Percentiles rank a stretch among this genome's conserved stretches.
Evolutionary conservation across 1,284 basidiomycete species (phyloP).

Genomic region (Pisolithus thermaeus): DNA sequence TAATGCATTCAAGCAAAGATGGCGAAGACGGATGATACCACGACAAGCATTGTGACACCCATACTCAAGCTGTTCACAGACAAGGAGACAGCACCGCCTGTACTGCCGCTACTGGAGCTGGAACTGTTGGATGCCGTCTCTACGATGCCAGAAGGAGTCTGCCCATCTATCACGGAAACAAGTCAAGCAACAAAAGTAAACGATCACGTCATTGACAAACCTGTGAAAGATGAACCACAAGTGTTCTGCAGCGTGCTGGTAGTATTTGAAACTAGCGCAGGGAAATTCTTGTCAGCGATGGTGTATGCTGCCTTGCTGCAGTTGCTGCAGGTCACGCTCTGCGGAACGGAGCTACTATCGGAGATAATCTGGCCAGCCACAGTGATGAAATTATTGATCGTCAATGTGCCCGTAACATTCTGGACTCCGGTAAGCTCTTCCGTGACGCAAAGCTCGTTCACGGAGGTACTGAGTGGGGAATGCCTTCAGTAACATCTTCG

Average conservation of each 20-base stretch:
- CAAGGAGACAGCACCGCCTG: conserved; percentile 23
- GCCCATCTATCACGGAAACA: conserved; percentile 31
- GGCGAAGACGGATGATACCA: conserved; percentile 29
- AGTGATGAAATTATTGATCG: conserved; percentile 12
- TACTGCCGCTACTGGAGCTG: conserved; percentile 15
- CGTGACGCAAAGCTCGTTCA: conserved; percentile 46
- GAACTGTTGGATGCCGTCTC: conserved; percentile 31
- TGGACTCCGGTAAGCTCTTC: conserved; percentile 45
- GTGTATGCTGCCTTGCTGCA: conserved; percentile 43
- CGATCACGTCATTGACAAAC: conserved; percentile 24
- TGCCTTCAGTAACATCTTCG: not conserved
- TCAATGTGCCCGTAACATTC: conserved; percentile 18
- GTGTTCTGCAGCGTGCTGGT: conserved; percentile 16
- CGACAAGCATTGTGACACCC: conserved; percentile 25
- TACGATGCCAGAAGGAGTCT: conserved; percentile 32
- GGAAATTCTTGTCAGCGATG: conserved; percentile 28
- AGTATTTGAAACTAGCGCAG: conserved; percentile 19
- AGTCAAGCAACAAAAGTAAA: not conserved
- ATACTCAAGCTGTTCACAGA: conserved; percentile 16
- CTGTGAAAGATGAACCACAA: conserved; percentile 41
- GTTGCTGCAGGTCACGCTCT: conserved; percentile 38
- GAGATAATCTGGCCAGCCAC: conserved; percentile 10
- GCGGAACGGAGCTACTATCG: conserved; percentile 16
- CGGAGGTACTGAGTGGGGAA: conserved; percentile 28
- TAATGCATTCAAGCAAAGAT: conserved; percentile 29